These are phyloP conservation scores for Hibiscus syriacus DNA, from an alignment of 345 rosid genomes.

Conservation along the genomic window DNA sequence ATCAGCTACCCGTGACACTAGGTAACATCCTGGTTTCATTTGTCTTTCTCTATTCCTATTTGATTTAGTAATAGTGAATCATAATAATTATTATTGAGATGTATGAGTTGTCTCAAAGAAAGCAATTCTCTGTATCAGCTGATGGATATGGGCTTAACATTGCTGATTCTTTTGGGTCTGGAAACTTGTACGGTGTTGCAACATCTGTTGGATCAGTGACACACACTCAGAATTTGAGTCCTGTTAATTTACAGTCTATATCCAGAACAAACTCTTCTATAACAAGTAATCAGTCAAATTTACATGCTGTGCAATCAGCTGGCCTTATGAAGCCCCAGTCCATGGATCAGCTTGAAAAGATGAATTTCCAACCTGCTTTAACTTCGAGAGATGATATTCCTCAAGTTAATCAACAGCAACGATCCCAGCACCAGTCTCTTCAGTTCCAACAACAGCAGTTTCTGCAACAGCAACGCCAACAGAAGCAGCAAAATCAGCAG, in stretches of 20 bases:
- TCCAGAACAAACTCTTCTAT: constrained; percentile 42
- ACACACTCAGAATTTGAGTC: constrained; percentile 43
- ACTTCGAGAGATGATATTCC: constrained; percentile 42
- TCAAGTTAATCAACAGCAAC: constrained; percentile 58
- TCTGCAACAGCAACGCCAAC: constrained; percentile 47
- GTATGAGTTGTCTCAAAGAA: constrained; percentile 12
- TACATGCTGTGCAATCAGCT: constrained; percentile 44
- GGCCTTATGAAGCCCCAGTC: constrained; percentile 33
- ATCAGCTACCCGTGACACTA: constrained; percentile 53
- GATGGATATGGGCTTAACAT: constrained; percentile 54
- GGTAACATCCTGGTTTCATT: constrained; percentile 28
- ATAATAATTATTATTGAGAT: constrained; percentile 10
- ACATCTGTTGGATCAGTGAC: constrained; percentile 44
- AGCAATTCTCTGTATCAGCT: constrained; percentile 36
- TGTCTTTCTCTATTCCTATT: constrained; percentile 8
- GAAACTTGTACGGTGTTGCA: constrained; percentile 47
- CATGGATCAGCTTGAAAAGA: constrained; percentile 46
- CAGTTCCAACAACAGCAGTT: constrained; percentile 55
- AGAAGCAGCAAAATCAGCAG: constrained; percentile 58
- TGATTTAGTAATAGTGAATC: not conserved
- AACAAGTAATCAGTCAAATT: constrained; percentile 43
- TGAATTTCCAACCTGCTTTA: constrained; percentile 37
- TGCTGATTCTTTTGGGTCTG: constrained; percentile 56
- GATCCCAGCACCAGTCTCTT: constrained; percentile 51
- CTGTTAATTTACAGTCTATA: constrained; percentile 47